Evolutionary conservation across 495 filamentous ascomycete species (phyloP).

Genomic region (Xylaria telfairii): DNA sequence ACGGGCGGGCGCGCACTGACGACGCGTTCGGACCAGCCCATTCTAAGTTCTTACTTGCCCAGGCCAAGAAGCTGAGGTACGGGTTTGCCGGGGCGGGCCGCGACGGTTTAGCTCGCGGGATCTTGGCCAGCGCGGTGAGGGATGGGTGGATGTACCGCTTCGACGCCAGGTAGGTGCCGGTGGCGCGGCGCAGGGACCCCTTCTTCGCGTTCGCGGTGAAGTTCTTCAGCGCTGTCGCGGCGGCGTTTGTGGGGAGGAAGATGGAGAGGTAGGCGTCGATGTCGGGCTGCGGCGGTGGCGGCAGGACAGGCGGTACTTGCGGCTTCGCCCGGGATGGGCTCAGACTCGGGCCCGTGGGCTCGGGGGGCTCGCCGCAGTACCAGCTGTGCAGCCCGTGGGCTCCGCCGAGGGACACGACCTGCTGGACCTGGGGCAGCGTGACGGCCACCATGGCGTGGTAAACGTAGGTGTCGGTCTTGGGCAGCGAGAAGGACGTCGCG

Average conservation of each 20-base stretch:
- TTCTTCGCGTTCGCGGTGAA: slow-evolving; percentile 65
- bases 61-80: slow-evolving; percentile 62
- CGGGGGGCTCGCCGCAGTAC: slow-evolving; percentile 50
- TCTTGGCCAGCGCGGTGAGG: slow-evolving; percentile 35
- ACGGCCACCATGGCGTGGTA: slow-evolving; percentile 63
- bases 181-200: slow-evolving; percentile 54
- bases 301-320: slow-evolving; percentile 38
- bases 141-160: slow-evolving; percentile 47
- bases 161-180: slow-evolving; percentile 54
- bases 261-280: slow-evolving; percentile 63
- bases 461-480: slow-evolving; percentile 56
- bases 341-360: slow-evolving; percentile 39
- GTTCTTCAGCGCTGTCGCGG: slow-evolving; percentile 57
- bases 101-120: slow-evolving; percentile 45
- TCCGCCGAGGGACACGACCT: slow-evolving; percentile 50
- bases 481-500: slow-evolving; percentile 56
- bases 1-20: slow-evolving; percentile 39
- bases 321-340: slow-evolving; percentile 23
- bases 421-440: slow-evolving; percentile 60
- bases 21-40: slow-evolving; percentile 58
- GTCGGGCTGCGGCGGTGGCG: slow-evolving; percentile 55
- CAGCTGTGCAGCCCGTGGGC: slow-evolving; percentile 50
- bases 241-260: slow-evolving; percentile 57
- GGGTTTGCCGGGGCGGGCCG: slow-evolving; percentile 55
- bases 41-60: slow-evolving; percentile 49